Evolutionary conservation across 2,329 filamentous ascomycete species (phyloP).

Genomic region (Cladosporium cucumerinum): DNA sequence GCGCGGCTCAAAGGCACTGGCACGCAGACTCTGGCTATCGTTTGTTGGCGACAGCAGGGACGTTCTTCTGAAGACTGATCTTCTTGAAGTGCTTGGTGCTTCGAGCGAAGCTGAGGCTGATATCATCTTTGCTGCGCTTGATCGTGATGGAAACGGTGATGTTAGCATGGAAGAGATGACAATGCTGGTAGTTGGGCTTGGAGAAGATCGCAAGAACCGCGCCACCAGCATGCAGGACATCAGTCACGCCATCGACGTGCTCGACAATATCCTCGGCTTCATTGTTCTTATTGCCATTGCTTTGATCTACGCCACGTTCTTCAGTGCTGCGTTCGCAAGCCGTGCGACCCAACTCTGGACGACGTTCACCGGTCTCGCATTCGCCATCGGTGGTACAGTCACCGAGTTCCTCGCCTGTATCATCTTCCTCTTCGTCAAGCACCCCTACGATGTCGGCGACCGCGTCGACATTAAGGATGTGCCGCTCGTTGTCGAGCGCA

Average conservation of each 20-base stretch:
- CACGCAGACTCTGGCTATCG: conserved; percentile 35
- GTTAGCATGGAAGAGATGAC: conserved; percentile 37
- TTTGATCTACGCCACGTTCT: conserved; percentile 35
- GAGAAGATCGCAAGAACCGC: conserved; percentile 31
- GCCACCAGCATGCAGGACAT: conserved; percentile 34
- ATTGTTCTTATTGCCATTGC: conserved; percentile 30
- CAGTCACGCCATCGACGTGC: conserved; percentile 35
- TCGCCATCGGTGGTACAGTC: conserved; percentile 89
- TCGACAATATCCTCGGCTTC: conserved; percentile 33
- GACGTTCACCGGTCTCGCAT: conserved; percentile 56
- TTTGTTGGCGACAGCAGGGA: conserved; percentile 30
- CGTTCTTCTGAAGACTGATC: conserved; percentile 28
- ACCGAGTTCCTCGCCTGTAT: conserved; percentile 95
- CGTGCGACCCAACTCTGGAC: conserved; percentile 28
- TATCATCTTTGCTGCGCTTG: conserved; percentile 33
- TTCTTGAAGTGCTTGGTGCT: conserved; percentile 30
- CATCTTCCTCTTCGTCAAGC: conserved; percentile 97
- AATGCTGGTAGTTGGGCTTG: conserved; percentile 29
- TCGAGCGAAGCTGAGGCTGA: conserved; percentile 26
- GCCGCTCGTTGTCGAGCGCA: conserved; percentile 33
- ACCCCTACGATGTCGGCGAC: conserved; percentile 69
- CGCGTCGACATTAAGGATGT: conserved; percentile 29
- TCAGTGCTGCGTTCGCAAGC: conserved; percentile 28
- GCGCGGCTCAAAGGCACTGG: conserved; percentile 32
- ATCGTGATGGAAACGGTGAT: conserved; percentile 36